These are phyloP conservation scores for Coemansia sp. DNA, from an alignment of 192 early-diverging fungal species.

Conservation along the genomic window DNA sequence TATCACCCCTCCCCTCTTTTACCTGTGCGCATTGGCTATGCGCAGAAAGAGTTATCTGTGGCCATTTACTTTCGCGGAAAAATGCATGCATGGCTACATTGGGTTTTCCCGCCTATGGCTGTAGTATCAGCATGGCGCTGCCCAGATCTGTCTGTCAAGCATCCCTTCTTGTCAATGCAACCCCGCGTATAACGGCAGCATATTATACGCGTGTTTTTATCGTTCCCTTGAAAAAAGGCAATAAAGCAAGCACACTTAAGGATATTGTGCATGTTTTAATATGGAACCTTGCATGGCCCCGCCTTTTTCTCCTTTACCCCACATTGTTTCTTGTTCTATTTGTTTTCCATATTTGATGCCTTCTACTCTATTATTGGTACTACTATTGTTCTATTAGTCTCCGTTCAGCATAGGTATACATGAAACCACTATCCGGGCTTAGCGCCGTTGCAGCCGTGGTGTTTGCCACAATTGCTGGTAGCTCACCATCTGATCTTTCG, in stretches of 20 bases:
- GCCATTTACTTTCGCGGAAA: not conserved
- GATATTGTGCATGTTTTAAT: conserved; percentile 2
- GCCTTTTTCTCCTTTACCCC: not conserved
- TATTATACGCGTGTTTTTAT: not conserved
- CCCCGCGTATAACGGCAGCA: not conserved
- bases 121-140: not conserved
- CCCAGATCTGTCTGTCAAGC: not conserved
- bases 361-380: not conserved
- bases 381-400: not conserved
- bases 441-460: conserved; percentile 7
- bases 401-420: conserved; percentile 1
- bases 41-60: not conserved
- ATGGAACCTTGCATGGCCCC: not conserved
- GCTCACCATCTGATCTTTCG: conserved; percentile 11
- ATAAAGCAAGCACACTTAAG: not conserved
- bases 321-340: not conserved
- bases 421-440: conserved; percentile 12
- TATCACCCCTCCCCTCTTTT: not conserved
- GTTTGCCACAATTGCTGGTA: not conserved
- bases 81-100: conserved; percentile 3
- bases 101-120: conserved; percentile 3
- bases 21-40: not conserved
- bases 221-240: not conserved
- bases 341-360: not conserved
- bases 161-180: not conserved